These are phyloP conservation scores for Pseudozyma pruni DNA, from an alignment of 1,284 basidiomycete species.

Conservation along the genomic window DNA sequence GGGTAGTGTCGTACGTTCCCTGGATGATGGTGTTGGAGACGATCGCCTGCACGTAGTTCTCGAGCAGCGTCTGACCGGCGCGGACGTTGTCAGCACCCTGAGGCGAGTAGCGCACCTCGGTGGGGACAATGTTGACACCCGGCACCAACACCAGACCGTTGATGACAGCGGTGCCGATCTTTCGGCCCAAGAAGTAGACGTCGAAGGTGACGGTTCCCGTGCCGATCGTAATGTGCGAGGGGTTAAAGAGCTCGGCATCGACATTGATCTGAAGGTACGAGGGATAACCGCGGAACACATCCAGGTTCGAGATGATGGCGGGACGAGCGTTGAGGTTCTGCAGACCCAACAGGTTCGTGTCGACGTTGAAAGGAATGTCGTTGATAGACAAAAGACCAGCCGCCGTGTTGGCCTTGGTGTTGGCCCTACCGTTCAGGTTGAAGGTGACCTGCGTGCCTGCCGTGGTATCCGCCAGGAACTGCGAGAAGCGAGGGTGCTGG, in stretches of 20 bases:
- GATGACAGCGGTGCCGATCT: conserved; percentile 75
- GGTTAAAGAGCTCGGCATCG: conserved; percentile 68
- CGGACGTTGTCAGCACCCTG: conserved; percentile 72
- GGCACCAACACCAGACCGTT: conserved; percentile 66
- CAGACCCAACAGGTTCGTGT: conserved; percentile 75
- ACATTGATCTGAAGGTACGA: conserved; percentile 79
- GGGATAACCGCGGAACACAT: conserved; percentile 78
- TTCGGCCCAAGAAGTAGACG: conserved; percentile 73
- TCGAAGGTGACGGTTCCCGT: conserved; percentile 76
- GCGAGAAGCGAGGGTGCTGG: conserved; percentile 73
- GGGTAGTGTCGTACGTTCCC: conserved; percentile 75
- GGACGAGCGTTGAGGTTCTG: conserved; percentile 77
- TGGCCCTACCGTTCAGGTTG: conserved; percentile 74
- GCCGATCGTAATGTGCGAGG: conserved; percentile 78
- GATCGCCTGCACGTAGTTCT: conserved; percentile 79
- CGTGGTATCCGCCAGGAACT: conserved; percentile 78
- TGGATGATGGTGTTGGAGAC: conserved; percentile 74
- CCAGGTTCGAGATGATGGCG: conserved; percentile 74
- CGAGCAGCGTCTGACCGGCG: conserved; percentile 75
- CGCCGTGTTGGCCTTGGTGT: conserved; percentile 75
- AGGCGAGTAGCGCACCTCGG: conserved; percentile 76
- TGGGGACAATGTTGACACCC: conserved; percentile 47
- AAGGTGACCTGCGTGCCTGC: conserved; percentile 72
- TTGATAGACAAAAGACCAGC: conserved; percentile 75
- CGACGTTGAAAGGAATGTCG: conserved; percentile 76